These are phyloP conservation scores for Ophiocordyceps australis DNA, from an alignment of 2,329 filamentous ascomycete genomes.

Conservation along the genomic window DNA sequence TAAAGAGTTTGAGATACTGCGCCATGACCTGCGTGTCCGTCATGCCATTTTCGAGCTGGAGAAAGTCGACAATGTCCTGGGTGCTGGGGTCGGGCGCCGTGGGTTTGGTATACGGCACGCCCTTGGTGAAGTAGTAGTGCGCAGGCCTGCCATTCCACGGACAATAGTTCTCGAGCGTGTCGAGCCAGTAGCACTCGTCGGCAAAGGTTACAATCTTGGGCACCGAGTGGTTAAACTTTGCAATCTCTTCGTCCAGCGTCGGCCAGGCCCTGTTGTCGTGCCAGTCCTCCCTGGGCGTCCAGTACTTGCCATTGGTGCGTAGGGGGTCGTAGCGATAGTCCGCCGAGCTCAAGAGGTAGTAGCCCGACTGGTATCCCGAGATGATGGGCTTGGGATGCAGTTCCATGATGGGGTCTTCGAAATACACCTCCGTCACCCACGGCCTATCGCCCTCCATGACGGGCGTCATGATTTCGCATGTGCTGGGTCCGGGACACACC, in stretches of 20 bases:
- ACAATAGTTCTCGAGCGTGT: not conserved
- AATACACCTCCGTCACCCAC: not conserved
- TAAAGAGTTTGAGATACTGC: too few relatives aligned
- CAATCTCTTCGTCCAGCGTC: not conserved
- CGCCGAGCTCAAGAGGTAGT: not conserved
- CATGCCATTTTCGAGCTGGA: too few relatives aligned
- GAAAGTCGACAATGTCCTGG: too few relatives aligned
- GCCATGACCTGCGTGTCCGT: too few relatives aligned
- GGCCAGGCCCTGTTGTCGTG: not conserved
- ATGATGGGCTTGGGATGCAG: not conserved
- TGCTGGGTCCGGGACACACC: too few relatives aligned
- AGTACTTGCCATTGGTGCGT: not conserved
- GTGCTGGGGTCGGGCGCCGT: not conserved
- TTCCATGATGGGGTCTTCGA: not conserved
- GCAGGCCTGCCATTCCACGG: not conserved
- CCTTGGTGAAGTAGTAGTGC: not conserved
- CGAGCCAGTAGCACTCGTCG: not conserved
- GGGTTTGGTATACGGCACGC: not conserved
- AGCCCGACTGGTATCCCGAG: not conserved
- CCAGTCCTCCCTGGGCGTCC: not conserved
- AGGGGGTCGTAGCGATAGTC: not conserved
- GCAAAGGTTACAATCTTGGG: not conserved
- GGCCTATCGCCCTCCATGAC: not conserved
- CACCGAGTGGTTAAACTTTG: not conserved
- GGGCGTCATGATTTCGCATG: not conserved